phyloP scores from a whole-genome alignment of 2,329 filamentous ascomycete genomes.

The Penicillium fuscoglaucum region DNA sequence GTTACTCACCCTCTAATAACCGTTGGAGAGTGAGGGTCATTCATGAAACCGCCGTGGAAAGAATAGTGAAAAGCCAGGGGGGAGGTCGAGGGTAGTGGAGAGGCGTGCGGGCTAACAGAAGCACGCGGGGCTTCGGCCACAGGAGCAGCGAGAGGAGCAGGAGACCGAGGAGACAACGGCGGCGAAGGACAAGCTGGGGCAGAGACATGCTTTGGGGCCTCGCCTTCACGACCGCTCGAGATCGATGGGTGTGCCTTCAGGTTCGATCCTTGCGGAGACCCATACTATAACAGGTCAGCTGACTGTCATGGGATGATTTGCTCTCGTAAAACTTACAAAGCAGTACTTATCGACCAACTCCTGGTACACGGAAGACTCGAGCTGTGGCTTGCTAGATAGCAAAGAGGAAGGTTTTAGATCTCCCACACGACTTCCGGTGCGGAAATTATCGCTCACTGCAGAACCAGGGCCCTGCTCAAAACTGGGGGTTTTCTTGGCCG shows the following conservation, averaged over 20 bases:
- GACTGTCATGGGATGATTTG: background rate
- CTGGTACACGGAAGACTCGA: slow-evolving; percentile 88
- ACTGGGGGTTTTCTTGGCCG: slow-evolving; percentile 15
- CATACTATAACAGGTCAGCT: slow-evolving; percentile 47
- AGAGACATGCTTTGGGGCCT: slow-evolving; percentile 12
- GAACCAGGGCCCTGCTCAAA: slow-evolving; percentile 18
- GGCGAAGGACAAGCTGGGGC: slow-evolving; percentile 25
- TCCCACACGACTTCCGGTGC: slow-evolving; percentile 18
- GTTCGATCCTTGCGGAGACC: slow-evolving; percentile 46
- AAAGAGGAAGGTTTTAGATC: slow-evolving; percentile 54
- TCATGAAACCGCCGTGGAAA: slow-evolving; percentile 25
- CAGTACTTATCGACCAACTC: slow-evolving; percentile 99
- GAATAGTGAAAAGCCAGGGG: slow-evolving; percentile 29
- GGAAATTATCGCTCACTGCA: slow-evolving; percentile 21
- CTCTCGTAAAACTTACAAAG: slow-evolving; percentile 80
- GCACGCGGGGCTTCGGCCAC: slow-evolving; percentile 12
- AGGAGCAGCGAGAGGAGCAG: slow-evolving; percentile 16
- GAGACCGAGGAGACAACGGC: slow-evolving; percentile 28
- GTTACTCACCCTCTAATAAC: slow-evolving; percentile 32
- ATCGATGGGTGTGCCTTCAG: slow-evolving; percentile 16
- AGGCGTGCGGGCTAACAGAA: slow-evolving; percentile 17
- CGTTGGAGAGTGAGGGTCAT: slow-evolving; percentile 28
- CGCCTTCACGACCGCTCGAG: slow-evolving; percentile 16
- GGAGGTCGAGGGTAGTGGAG: slow-evolving; percentile 23
- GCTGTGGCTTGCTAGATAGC: slow-evolving; percentile 63